Evolutionary conservation across 2,329 filamentous ascomycete genomes (phyloP).

Genomic region (Biscogniauxia mediterranea): DNA sequence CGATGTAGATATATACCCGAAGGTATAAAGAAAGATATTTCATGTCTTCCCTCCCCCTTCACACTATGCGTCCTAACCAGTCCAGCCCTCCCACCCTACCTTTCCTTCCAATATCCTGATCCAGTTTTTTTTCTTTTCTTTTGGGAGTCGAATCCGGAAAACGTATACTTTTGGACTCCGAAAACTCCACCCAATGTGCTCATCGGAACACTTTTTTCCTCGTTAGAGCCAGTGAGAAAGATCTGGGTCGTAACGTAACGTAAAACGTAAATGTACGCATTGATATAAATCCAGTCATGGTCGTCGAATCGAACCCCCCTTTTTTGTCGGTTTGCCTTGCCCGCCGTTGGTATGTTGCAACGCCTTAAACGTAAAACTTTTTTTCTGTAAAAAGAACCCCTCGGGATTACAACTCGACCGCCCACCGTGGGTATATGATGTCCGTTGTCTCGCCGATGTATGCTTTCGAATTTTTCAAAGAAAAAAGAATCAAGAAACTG

Average conservation of each 20-base stretch:
- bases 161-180: slow-evolving; percentile 1
- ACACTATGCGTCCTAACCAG: not conserved
- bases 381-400: slow-evolving; percentile 12
- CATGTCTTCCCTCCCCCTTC: not conserved
- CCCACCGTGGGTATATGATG: slow-evolving; percentile 25
- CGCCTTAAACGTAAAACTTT: slow-evolving; percentile 7
- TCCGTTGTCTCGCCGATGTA: slow-evolving; percentile 17
- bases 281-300: slow-evolving; percentile 4
- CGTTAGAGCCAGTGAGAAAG: not conserved
- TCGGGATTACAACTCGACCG: slow-evolving; percentile 16
- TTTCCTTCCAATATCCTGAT: not conserved
- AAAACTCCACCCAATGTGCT: slow-evolving; percentile 1
- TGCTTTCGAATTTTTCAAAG: slow-evolving; percentile 10
- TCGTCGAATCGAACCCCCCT: slow-evolving; percentile 8
- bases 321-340: slow-evolving; percentile 8
- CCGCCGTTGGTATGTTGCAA: slow-evolving; percentile 13
- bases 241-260: not conserved
- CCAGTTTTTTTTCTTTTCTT: not conserved
- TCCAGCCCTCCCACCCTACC: not conserved
- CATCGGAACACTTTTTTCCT: slow-evolving; percentile 2
- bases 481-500: slow-evolving; percentile 1
- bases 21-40: not conserved
- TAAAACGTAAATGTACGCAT: not conserved
- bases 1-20: not conserved
- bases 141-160: not conserved